Conservation (phyloP, 129 eudicot genomes). For the Escallonia rubra region DNA sequence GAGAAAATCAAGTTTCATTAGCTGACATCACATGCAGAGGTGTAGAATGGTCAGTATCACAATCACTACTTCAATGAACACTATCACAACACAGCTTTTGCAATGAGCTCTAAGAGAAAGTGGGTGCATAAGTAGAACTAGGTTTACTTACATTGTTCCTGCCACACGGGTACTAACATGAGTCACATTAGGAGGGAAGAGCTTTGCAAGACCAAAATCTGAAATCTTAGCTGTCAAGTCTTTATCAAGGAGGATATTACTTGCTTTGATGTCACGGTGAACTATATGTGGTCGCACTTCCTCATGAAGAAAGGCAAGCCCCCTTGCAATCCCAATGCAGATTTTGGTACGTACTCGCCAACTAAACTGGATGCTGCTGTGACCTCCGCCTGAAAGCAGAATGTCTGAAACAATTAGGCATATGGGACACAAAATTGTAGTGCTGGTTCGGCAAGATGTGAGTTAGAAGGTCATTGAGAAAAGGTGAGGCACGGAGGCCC, state of each 20-base stretch:
- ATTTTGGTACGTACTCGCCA: slow-evolving; percentile 57
- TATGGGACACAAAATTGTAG: background rate
- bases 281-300: slow-evolving; percentile 66
- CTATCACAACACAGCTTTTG: too few species aligned
- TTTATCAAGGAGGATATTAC: slow-evolving; percentile 72
- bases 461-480: background rate
- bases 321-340: slow-evolving; percentile 62
- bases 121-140: too few species aligned
- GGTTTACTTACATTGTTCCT: slow-evolving; percentile 59
- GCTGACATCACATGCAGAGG: too few species aligned
- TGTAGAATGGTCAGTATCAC: too few species aligned
- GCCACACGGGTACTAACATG: slow-evolving; percentile 89
- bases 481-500: too few species aligned
- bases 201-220: slow-evolving; percentile 80
- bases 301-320: slow-evolving; percentile 84
- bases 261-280: slow-evolving; percentile 80
- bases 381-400: slow-evolving; percentile 35
- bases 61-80: too few species aligned
- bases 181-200: slow-evolving; percentile 59
- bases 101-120: too few species aligned
- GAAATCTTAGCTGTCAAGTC: slow-evolving; percentile 67
- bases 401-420: background rate
- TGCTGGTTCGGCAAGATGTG: slow-evolving; percentile 1
- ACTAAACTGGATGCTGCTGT: slow-evolving; percentile 49
- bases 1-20: too few species aligned